Evolutionary conservation across 305 asterid genomes (phyloP).

Genomic region (Fraxinus greggii): DNA sequence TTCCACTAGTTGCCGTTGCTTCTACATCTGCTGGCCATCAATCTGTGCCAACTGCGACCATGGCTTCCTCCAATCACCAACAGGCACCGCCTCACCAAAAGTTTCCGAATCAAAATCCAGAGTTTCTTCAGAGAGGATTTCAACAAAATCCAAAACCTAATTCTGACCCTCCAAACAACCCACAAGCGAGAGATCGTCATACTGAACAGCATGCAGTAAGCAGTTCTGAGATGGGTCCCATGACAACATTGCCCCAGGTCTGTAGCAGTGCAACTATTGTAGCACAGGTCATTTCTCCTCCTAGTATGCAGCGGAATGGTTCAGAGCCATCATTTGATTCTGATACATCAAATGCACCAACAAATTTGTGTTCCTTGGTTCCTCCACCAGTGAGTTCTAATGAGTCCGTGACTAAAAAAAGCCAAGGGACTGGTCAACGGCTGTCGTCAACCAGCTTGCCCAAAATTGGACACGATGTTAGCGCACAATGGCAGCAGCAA

Average conservation of each 20-base stretch:
- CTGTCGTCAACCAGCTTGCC: constrained; percentile 36
- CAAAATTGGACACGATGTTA: constrained; percentile 37
- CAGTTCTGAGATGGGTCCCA: constrained; percentile 44
- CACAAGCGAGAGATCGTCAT: constrained; percentile 34
- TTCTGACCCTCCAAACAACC: constrained; percentile 39
- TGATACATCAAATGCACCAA: constrained; percentile 36
- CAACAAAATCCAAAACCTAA: constrained; percentile 40
- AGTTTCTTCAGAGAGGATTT: constrained; percentile 42
- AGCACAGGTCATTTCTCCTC: constrained; percentile 28
- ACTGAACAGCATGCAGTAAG: constrained; percentile 38
- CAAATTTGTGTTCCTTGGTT: constrained; percentile 40
- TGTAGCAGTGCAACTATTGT: constrained; percentile 29
- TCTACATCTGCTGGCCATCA: constrained; percentile 37
- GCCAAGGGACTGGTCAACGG: constrained; percentile 42
- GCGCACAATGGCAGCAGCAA: constrained; percentile 42
- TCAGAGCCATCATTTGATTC: constrained; percentile 51
- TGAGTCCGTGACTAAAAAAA: constrained; percentile 36
- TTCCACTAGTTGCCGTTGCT: constrained; percentile 42
- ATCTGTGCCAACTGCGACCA: constrained; percentile 32
- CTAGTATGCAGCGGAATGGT: constrained; percentile 39
- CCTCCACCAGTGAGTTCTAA: constrained; percentile 37
- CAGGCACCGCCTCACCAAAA: constrained; percentile 39
- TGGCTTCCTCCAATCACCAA: constrained; percentile 42
- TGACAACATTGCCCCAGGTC: constrained; percentile 29
- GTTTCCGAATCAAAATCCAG: constrained; percentile 41